phyloP scores from a whole-genome alignment of 345 rosid genomes.

The Euphorbia lathyris region DNA sequence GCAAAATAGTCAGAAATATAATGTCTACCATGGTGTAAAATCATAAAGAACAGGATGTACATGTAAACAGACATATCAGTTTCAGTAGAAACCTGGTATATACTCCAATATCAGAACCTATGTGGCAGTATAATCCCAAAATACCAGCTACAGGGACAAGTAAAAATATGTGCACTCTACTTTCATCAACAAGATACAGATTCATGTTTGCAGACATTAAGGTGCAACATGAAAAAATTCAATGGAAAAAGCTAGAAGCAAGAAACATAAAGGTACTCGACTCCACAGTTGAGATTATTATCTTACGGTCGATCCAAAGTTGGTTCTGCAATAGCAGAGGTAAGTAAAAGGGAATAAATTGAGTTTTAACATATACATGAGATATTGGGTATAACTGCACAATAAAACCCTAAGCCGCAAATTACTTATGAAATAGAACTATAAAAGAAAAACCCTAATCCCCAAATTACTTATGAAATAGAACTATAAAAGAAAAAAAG shows the following conservation, averaged over 20 bases:
- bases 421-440: no score
- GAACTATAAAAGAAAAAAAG: no score
- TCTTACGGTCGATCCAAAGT: no score
- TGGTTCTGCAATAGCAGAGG: neutral
- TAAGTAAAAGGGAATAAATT: neutral
- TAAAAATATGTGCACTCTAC: constrained; percentile 2
- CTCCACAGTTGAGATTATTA: constrained; percentile 46
- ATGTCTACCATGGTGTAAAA: constrained; percentile 9
- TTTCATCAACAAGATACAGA: neutral
- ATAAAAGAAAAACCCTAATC: no score
- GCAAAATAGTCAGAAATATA: constrained; percentile 24
- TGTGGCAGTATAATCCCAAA: constrained; percentile 86
- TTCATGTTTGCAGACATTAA: constrained; percentile 22
- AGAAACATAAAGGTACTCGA: constrained; percentile 78
- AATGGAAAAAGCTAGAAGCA: constrained; percentile 14
- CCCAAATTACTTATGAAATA: no score
- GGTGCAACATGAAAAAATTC: constrained; percentile 3
- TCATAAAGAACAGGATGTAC: neutral
- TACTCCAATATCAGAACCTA: constrained; percentile 97
- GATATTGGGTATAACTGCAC: neutral
- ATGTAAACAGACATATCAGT: constrained; percentile 30
- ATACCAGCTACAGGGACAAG: constrained; percentile 78
- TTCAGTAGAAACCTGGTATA: constrained; percentile 69
- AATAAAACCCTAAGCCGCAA: no score
- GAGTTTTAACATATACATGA: neutral